Percentiles rank a stretch among this genome's conserved stretches.
Conservation (phyloP, 2,329 filamentous ascomycete species). For the Sclerotinia trifoliorum region DNA sequence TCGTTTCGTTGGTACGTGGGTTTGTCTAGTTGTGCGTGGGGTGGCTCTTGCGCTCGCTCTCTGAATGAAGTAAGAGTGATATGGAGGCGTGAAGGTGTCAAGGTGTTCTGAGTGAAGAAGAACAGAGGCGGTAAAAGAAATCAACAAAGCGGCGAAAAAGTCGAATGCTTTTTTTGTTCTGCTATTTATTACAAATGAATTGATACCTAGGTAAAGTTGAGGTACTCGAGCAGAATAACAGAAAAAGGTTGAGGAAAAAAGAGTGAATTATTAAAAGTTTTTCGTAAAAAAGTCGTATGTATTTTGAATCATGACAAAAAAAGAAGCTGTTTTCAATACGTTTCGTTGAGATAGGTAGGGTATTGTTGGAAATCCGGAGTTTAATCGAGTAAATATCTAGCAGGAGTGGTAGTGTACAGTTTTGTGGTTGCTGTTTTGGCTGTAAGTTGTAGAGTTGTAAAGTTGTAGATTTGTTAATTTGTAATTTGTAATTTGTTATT, state of each 20-base stretch:
- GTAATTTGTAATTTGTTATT: too few species aligned
- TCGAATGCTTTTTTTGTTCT: conserved; percentile 29
- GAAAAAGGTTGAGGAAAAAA: neutral
- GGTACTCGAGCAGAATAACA: neutral
- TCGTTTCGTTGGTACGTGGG: neutral
- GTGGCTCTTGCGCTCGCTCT: too few species aligned
- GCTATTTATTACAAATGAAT: neutral
- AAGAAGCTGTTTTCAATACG: conserved; percentile 7
- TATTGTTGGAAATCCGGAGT: neutral
- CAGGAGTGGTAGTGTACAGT: neutral
- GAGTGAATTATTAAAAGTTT: neutral
- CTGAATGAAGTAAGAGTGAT: too few species aligned
- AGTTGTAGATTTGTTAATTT: too few species aligned
- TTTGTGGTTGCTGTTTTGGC: neutral
- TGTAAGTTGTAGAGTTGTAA: neutral
- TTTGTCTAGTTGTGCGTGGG: neutral
- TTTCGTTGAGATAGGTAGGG: conserved; percentile 10
- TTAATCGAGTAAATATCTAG: too few species aligned
- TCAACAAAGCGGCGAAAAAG: conserved; percentile 28
- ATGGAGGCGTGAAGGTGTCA: too few species aligned
- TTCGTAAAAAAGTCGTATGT: neutral
- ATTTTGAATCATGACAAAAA: neutral
- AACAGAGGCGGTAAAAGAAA: conserved; percentile 24
- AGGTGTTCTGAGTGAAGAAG: conserved; percentile 23
- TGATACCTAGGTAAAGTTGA: neutral